phyloP scores from a whole-genome alignment of 352 stramenopile species.

The Phytophthora kernoviae region DNA sequence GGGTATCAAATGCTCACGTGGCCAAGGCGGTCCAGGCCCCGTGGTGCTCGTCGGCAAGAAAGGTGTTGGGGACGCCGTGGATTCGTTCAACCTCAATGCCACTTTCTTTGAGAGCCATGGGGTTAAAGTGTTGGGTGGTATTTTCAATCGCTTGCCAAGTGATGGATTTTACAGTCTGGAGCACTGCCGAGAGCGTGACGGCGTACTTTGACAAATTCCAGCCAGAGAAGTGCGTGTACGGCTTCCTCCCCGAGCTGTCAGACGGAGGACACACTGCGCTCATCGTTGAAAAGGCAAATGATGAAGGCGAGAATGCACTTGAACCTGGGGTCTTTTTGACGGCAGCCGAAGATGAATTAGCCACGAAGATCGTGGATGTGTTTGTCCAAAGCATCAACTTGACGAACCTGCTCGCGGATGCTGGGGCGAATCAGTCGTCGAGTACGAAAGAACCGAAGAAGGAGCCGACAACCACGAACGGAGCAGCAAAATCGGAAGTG shows the following conservation, averaged over 20 bases:
- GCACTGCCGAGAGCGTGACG: constrained; percentile 87
- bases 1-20: constrained; percentile 75
- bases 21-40: constrained; percentile 69
- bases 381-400: constrained; percentile 46
- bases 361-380: constrained; percentile 43
- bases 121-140: constrained; percentile 94
- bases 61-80: constrained; percentile 96
- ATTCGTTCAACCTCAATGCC: constrained; percentile 98
- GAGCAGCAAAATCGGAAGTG: background rate
- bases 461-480: background rate
- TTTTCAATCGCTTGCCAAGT: constrained; percentile 95
- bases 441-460: constrained; percentile 7
- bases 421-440: constrained; percentile 22
- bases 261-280: constrained; percentile 28
- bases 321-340: constrained; percentile 36
- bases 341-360: constrained; percentile 25
- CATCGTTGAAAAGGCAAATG: constrained; percentile 19
- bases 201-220: constrained; percentile 92
- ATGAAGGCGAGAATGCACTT: constrained; percentile 16
- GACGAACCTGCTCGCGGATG: constrained; percentile 40
- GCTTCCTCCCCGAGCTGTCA: constrained; percentile 81
- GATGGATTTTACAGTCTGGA: constrained; percentile 96
- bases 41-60: constrained; percentile 96
- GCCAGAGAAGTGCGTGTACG: constrained; percentile 71
- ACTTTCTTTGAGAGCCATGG: constrained; percentile 92